Conservation (phyloP, 2,329 filamentous ascomycete genomes). For the Metarhizium sp. region DNA sequence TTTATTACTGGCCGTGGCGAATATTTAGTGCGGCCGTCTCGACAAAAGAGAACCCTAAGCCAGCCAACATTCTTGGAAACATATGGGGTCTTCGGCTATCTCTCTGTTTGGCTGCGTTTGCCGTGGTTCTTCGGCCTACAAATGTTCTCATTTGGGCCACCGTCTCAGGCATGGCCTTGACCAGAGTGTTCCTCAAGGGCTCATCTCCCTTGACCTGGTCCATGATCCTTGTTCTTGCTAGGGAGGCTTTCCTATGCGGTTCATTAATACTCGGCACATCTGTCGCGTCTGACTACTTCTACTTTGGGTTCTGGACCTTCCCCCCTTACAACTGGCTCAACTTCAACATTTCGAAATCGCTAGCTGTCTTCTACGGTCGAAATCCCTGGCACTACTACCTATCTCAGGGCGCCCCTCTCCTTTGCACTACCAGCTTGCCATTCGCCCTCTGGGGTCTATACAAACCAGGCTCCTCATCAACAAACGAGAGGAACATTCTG, state of each 20-base stretch:
- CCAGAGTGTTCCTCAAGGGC: slow-evolving; percentile 24
- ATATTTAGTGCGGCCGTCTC: slow-evolving; percentile 38
- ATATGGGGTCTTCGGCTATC: slow-evolving; percentile 39
- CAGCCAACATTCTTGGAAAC: slow-evolving; percentile 15
- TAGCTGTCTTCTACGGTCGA: slow-evolving; percentile 85
- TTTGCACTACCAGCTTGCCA: slow-evolving; percentile 75
- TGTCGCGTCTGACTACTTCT: slow-evolving; percentile 59
- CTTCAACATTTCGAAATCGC: slow-evolving; percentile 80
- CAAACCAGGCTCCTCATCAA: slow-evolving; percentile 29
- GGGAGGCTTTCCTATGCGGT: slow-evolving; percentile 58
- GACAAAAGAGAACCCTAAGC: slow-evolving; percentile 30
- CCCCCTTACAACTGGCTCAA: slow-evolving; percentile 80
- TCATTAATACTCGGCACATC: slow-evolving; percentile 54
- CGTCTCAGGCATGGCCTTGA: slow-evolving; percentile 42
- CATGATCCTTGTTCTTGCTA: slow-evolving; percentile 43
- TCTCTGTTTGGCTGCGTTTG: slow-evolving; percentile 67
- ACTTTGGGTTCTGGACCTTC: slow-evolving; percentile 81
- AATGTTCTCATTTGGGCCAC: slow-evolving; percentile 79
- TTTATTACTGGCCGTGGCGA: slow-evolving; percentile 83
- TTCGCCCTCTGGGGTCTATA: slow-evolving; percentile 62
- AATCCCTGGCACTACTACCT: slow-evolving; percentile 93
- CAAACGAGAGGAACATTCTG: slow-evolving; percentile 24
- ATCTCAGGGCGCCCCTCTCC: slow-evolving; percentile 77
- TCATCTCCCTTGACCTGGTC: slow-evolving; percentile 32
- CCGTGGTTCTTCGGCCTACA: slow-evolving; percentile 80